These are phyloP conservation scores for Nicotiana tabacum DNA, from an alignment of 257 asterid genomes.

Conservation along the genomic window DNA sequence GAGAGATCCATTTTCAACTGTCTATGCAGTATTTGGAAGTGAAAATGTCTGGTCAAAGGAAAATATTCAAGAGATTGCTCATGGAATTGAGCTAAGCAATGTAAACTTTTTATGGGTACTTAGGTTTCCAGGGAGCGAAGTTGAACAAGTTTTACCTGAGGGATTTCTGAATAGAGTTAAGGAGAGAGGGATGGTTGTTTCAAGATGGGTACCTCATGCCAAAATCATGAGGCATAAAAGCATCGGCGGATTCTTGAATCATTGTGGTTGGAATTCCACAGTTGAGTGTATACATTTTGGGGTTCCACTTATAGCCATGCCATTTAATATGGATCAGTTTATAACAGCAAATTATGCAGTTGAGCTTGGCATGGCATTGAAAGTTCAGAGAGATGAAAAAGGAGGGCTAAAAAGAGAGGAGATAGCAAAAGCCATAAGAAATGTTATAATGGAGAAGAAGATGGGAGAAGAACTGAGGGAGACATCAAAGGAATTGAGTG, in stretches of 20 bases:
- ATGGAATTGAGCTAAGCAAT: slow-evolving; percentile 11
- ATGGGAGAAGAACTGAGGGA: neutral
- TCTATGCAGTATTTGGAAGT: slow-evolving; percentile 16
- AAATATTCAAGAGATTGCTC: slow-evolving; percentile 10
- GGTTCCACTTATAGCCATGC: slow-evolving; percentile 9
- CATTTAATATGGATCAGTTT: slow-evolving; percentile 4
- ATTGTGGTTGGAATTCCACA: slow-evolving; percentile 14
- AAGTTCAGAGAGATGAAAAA: slow-evolving; percentile 7
- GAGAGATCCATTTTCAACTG: neutral
- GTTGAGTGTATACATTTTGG: slow-evolving; percentile 7
- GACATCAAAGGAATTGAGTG: neutral
- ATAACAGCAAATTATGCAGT: slow-evolving; percentile 2
- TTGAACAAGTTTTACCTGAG: neutral
- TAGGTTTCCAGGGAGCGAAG: neutral
- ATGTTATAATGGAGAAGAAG: neutral
- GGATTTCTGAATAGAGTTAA: slow-evolving; percentile 7
- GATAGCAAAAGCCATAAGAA: slow-evolving; percentile 5
- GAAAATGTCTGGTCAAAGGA: neutral
- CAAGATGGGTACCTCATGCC: slow-evolving; percentile 13
- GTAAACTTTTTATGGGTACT: slow-evolving; percentile 9
- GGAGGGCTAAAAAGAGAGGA: neutral
- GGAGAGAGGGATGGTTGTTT: slow-evolving; percentile 9
- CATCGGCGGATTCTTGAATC: slow-evolving; percentile 13
- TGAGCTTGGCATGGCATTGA: slow-evolving; percentile 5
- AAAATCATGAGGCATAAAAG: slow-evolving; percentile 3